These are phyloP conservation scores for Golubevia sp. DNA, from an alignment of 1,284 basidiomycete genomes.

Conservation along the genomic window DNA sequence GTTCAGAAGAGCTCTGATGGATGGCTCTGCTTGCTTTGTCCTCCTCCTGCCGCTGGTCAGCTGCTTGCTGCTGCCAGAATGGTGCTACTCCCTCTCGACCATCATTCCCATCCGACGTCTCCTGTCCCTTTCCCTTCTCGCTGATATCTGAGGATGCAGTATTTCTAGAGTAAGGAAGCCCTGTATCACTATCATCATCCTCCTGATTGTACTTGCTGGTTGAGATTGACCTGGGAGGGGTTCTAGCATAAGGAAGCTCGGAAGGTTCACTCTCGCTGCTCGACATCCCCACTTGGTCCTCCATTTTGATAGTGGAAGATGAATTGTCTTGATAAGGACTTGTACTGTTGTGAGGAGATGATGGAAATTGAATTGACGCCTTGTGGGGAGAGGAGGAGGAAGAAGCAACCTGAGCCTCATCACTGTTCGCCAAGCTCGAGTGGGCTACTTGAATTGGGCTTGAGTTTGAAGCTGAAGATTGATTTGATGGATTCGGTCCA, in stretches of 20 bases:
- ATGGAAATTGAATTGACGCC: not conserved
- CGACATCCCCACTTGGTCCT: not conserved
- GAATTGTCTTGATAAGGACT: not conserved
- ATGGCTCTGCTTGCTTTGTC: not conserved
- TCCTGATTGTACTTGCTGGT: not conserved
- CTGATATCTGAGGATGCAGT: too few species aligned
- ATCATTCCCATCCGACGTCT: not conserved
- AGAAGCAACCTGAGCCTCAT: too few species aligned
- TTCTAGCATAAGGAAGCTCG: not conserved
- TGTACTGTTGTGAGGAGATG: not conserved
- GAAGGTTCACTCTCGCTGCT: not conserved
- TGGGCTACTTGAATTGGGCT: too few species aligned
- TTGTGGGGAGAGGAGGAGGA: not conserved
- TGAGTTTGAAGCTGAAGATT: too few species aligned
- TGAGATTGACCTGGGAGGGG: not conserved
- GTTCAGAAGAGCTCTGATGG: not conserved
- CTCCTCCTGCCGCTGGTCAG: not conserved
- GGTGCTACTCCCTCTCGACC: not conserved
- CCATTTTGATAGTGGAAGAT: not conserved
- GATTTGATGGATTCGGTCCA: too few species aligned
- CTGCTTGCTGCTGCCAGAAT: slow-evolving; percentile 1
- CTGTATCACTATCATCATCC: not conserved
- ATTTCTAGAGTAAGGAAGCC: not conserved
- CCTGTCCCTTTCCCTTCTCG: not conserved
- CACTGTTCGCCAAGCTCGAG: too few species aligned